Base-by-base conservation (phyloP, 2,329 filamentous ascomycete genomes). In the Ophiostoma novo-ulmi region DNA sequence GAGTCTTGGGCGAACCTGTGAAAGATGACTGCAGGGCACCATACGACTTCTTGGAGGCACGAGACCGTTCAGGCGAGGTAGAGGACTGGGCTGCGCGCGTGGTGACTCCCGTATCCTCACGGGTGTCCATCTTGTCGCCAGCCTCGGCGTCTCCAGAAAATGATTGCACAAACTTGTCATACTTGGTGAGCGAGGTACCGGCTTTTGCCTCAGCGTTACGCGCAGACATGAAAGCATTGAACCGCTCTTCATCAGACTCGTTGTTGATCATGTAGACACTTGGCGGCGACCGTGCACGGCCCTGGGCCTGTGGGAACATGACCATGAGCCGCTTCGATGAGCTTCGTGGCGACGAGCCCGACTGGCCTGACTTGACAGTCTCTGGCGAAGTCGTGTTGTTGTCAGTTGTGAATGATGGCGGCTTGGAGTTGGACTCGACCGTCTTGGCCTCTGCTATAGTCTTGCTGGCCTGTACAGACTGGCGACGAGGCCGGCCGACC, bases 291-390 rank as follows among this genome's bases (percentile, higher is more conserved):
- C 70, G 73, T 44, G 67, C 55, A 35, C 68, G 72, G 10, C 70
- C 69, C 5, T 41, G 71, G 1, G 71, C 69, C 5, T 41, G 71
- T 1, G 72, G 70, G 5, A 73, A 22, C 11, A 69, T 70, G 0
- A 73, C 69, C 73, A 74, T 73, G 22, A 74, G 69, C 3, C 73
- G 55, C 13, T 64, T 67, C 8, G 64, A 39, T 17, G 48, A 58
- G 22, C n/a, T 35, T n/a, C 20, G 38, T 26, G 63, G 36, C 3
- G 69, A 44, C 4, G 5, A 13, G 17, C 22, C 41, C 39, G 31
- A 44, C 64, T 36, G 39, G 14, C 10, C 26, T 22, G 44, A 36
- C 44, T 66, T 36, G 35, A 22, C 20, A 5, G 69, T 41, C 48
- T 71, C 70, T 11, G 70, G 68, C 31, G 71, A 69, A 10, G 14